These are phyloP conservation scores for Prunus salicina DNA, from an alignment of 306 rosid species.

Conservation along the genomic window DNA sequence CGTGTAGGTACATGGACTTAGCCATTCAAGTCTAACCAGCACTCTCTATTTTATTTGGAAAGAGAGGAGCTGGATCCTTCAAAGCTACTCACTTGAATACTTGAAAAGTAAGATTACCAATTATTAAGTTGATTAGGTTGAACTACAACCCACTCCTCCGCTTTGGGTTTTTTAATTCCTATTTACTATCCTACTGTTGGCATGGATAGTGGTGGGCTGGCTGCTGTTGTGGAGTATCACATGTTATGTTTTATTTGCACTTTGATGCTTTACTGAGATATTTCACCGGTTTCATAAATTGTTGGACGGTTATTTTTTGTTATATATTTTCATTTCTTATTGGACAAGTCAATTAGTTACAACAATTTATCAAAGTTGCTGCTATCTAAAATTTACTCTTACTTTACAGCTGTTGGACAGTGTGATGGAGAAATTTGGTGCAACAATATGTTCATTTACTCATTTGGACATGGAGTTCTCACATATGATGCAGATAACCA, in stretches of 20 bases:
- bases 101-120: neutral
- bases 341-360: neutral
- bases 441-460: slow-evolving; percentile 70
- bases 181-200: neutral
- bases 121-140: neutral
- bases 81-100: too few relatives aligned
- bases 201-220: neutral
- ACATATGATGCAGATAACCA: slow-evolving; percentile 74
- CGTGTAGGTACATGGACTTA: neutral
- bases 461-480: slow-evolving; percentile 91
- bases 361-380: slow-evolving; percentile 5
- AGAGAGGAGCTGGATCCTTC: neutral
- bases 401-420: slow-evolving; percentile 79
- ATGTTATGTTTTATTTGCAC: neutral
- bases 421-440: slow-evolving; percentile 77
- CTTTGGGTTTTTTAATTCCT: neutral
- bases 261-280: neutral
- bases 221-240: slow-evolving; percentile 1
- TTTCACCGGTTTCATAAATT: slow-evolving; percentile 4
- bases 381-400: slow-evolving; percentile 13
- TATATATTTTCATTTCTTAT: neutral
- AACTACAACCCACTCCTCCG: neutral
- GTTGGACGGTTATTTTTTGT: neutral
- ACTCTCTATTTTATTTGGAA: neutral
- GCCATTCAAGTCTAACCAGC: neutral